phyloP scores from a whole-genome alignment of 2,329 filamentous ascomycete species.

The Trichoderma sp. region DNA sequence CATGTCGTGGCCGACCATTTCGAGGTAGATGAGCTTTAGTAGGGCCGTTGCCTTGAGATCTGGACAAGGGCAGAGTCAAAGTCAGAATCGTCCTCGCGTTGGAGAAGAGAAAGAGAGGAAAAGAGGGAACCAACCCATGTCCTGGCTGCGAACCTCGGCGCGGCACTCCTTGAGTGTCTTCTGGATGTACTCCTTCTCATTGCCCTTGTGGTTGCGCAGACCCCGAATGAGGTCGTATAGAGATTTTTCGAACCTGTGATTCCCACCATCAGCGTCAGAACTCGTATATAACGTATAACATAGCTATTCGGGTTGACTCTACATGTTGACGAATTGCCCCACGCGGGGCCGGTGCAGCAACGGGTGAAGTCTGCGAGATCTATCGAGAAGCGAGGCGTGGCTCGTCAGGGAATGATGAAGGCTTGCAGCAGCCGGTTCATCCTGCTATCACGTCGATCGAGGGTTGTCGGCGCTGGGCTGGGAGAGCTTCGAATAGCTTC shows the following conservation, averaged over 20 bases:
- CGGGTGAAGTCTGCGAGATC: not conserved
- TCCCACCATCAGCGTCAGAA: not conserved
- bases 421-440: conserved; percentile 14
- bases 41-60: conserved; percentile 96
- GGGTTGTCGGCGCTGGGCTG: not conserved
- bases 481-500: not conserved
- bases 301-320: not conserved
- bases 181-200: conserved; percentile 92
- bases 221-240: conserved; percentile 98
- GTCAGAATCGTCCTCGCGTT: conserved; percentile 12
- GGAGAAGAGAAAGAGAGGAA: not conserved
- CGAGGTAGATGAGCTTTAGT: conserved; percentile 92
- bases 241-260: conserved; percentile 92
- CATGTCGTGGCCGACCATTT: conserved; percentile 99
- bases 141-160: conserved; percentile 83
- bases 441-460: conserved; percentile 7
- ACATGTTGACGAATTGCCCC: conserved; percentile 26
- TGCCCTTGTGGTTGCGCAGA: conserved; percentile 90
- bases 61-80: conserved; percentile 32
- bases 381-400: not conserved
- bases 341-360: conserved; percentile 22
- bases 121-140: conserved; percentile 67
- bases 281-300: not conserved
- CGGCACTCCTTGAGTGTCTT: conserved; percentile 93
- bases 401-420: conserved; percentile 2